A percentile compares a stretch with the other conserved stretches of the same genome.
Evolutionary conservation across 78 protist species (phyloP).

Genomic region (Planoprotostelium fungivorum): DNA sequence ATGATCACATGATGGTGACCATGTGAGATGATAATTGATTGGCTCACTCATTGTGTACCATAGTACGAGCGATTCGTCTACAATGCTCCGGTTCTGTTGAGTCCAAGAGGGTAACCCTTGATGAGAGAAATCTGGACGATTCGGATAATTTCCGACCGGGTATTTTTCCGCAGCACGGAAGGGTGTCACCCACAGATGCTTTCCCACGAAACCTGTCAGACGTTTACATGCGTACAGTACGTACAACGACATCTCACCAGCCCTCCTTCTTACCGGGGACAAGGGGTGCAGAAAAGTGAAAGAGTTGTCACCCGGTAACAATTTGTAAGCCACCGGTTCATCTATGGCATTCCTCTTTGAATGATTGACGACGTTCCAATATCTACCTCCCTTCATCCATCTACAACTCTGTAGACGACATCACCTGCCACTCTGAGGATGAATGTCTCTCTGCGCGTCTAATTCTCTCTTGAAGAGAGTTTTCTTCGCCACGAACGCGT

Average conservation of each 20-base stretch:
- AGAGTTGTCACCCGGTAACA: not conserved
- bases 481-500: not conserved
- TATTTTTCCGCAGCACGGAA: not conserved
- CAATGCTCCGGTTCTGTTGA: not conserved
- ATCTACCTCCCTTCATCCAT: not conserved
- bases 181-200: not conserved
- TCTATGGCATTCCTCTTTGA: not conserved
- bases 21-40: no score
- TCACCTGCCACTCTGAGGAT: not conserved
- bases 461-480: not conserved
- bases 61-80: not conserved
- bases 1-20: not conserved
- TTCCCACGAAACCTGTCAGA: not conserved
- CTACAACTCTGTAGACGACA: not conserved
- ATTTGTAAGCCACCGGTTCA: not conserved
- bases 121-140: not conserved
- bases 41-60: not conserved
- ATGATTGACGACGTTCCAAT: not conserved
- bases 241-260: not conserved
- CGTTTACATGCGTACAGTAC: not conserved
- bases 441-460: not conserved
- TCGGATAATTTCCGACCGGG: not conserved
- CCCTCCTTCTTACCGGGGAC: not conserved
- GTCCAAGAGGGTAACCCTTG: not conserved
- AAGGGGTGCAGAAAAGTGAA: not conserved